A percentile compares a stretch with the other conserved stretches of the same genome.
These are phyloP conservation scores for Tardiomyces depauwii DNA, from an alignment of 1,139 yeast genomes.

Conservation along the genomic window DNA sequence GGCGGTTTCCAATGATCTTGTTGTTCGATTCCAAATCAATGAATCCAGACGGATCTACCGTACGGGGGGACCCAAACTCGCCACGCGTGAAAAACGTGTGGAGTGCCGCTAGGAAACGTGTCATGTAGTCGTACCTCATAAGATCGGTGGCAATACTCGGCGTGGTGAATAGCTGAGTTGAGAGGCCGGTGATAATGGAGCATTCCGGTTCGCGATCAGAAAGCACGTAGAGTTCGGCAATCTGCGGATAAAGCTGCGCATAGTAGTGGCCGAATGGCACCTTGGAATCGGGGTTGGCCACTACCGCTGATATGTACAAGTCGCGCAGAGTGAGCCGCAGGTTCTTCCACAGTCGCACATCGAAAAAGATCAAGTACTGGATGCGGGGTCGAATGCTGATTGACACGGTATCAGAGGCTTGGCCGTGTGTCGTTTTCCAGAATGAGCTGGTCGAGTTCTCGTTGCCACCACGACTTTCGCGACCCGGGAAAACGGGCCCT, in stretches of 20 bases:
- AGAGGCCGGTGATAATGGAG: slow-evolving; percentile 60
- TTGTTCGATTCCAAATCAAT: slow-evolving; percentile 25
- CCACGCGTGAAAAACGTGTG: slow-evolving; percentile 54
- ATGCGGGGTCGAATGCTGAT: slow-evolving; percentile 30
- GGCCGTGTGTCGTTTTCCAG: too few species aligned
- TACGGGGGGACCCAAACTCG: slow-evolving; percentile 38
- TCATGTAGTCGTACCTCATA: slow-evolving; percentile 56
- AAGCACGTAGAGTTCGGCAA: slow-evolving; percentile 62
- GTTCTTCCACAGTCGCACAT: slow-evolving; percentile 62
- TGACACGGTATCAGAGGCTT: neutral
- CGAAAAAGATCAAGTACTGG: slow-evolving; percentile 63
- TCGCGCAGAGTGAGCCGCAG: slow-evolving; percentile 54
- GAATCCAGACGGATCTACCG: slow-evolving; percentile 27
- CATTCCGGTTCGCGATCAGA: slow-evolving; percentile 77
- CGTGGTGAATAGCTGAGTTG: slow-evolving; percentile 82
- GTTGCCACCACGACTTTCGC: too few species aligned
- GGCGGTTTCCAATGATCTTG: slow-evolving; percentile 48
- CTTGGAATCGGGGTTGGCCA: slow-evolving; percentile 53
- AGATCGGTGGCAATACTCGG: slow-evolving; percentile 68
- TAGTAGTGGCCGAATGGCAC: slow-evolving; percentile 62
- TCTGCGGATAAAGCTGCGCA: slow-evolving; percentile 62
- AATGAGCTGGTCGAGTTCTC: too few species aligned
- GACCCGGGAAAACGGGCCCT: too few species aligned
- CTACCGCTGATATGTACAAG: slow-evolving; percentile 56
- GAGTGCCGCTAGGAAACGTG: slow-evolving; percentile 56